Evolutionary conservation across 768 basidiomycete genomes (phyloP).

Genomic region (Trametes cinnabarina): DNA sequence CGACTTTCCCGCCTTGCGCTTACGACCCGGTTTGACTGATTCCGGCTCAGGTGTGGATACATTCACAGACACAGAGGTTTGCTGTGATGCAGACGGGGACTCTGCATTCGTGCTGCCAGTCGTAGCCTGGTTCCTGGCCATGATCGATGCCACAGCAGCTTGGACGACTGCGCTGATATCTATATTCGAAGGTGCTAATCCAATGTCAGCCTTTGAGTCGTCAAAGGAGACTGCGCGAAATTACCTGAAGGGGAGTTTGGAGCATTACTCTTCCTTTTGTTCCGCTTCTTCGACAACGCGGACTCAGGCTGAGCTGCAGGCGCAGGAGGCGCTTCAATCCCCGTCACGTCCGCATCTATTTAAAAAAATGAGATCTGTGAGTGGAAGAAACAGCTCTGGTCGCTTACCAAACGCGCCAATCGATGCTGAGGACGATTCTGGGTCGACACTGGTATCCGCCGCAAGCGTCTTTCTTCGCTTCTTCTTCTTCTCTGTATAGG

Average conservation of each 20-base stretch:
- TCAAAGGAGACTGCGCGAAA: too few relatives aligned
- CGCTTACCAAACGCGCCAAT: neutral
- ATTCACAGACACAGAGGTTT: neutral
- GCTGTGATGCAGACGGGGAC: neutral
- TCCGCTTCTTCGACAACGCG: neutral
- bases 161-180: neutral
- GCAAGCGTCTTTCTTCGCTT: slow-evolving; percentile 1
- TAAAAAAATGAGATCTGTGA: too few relatives aligned
- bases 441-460: neutral
- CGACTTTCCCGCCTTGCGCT: slow-evolving; percentile 12
- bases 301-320: neutral
- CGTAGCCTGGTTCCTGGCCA: neutral
- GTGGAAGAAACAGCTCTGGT: neutral
- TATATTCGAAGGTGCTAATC: neutral
- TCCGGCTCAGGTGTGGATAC: neutral
- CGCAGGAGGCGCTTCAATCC: neutral
- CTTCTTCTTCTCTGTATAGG: slow-evolving; percentile 1
- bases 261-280: neutral
- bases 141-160: neutral
- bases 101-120: neutral
- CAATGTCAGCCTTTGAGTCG: too few relatives aligned
- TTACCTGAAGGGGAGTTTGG: neutral
- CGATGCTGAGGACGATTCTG: neutral
- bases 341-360: neutral
- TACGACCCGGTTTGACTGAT: neutral